These are phyloP conservation scores for Aspergillus fumigatiaffinis DNA, from an alignment of 2,329 filamentous ascomycete species.

Conservation along the genomic window DNA sequence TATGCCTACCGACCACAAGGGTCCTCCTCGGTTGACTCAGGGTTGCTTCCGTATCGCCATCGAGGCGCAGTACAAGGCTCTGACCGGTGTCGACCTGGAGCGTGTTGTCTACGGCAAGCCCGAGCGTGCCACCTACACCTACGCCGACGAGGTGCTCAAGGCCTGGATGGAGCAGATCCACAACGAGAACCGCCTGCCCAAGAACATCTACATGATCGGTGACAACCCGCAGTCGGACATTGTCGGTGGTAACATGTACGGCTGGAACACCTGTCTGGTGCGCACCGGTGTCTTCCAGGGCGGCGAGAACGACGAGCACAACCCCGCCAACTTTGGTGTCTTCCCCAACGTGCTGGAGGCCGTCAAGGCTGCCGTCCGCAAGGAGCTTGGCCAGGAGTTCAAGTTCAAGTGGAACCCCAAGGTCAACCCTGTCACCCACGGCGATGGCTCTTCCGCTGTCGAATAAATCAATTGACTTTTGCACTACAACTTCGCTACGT, in stretches of 20 bases:
- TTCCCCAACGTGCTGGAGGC: slow-evolving; percentile 71
- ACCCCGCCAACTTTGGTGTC: slow-evolving; percentile 72
- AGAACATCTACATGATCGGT: slow-evolving; percentile 73
- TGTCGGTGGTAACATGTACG: slow-evolving; percentile 74
- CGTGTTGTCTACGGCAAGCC: slow-evolving; percentile 75
- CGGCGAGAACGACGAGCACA: slow-evolving; percentile 70
- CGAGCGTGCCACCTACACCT: slow-evolving; percentile 72
- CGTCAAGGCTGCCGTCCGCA: slow-evolving; percentile 62
- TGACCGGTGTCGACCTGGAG: slow-evolving; percentile 67
- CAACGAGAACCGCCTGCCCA: slow-evolving; percentile 64
- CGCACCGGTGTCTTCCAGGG: slow-evolving; percentile 76
- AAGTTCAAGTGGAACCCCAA: slow-evolving; percentile 68
- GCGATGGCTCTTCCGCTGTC: slow-evolving; percentile 51
- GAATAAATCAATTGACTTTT: slow-evolving; percentile 40
- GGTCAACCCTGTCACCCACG: slow-evolving; percentile 64
- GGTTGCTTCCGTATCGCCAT: slow-evolving; percentile 71
- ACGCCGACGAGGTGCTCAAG: slow-evolving; percentile 68
- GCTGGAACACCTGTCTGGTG: slow-evolving; percentile 76
- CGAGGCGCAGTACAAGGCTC: slow-evolving; percentile 61
- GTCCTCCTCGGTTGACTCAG: slow-evolving; percentile 64
- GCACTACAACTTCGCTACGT: neutral
- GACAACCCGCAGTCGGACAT: slow-evolving; percentile 73
- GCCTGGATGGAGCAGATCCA: slow-evolving; percentile 74
- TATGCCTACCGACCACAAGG: slow-evolving; percentile 63
- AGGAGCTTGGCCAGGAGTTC: slow-evolving; percentile 71